Base-by-base conservation (phyloP, 164 flowering plant species). In the Macadamia integrifolia region DNA sequence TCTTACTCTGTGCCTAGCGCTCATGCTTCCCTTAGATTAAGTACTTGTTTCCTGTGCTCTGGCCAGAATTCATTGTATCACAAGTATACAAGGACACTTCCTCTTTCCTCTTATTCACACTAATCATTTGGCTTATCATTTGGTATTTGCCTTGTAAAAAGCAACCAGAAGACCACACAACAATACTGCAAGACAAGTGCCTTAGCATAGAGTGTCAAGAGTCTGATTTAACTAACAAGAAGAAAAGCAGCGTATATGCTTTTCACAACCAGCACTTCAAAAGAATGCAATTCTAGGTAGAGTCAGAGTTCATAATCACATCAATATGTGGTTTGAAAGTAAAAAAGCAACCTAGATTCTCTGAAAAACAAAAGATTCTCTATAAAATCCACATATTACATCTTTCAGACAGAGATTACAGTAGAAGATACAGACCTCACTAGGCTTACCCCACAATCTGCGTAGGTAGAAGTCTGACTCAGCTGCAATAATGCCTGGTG, bases 401-500 rank as follows among this genome's bases (percentile, higher is more conserved):
- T 12, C 8, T 56, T 44, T 67, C 48, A 18, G n/a, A 55, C 30
- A 49, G 31, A 74, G 62, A 62, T 61, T 46, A 30, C 23, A 48
- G 52, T 60, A 35, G 29, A 60, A 64, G 55, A 74, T 18, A 69
- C 80, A 64, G 63, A 94, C 97, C 97, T 94, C 97, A 64, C 73
- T 77, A 32, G 99, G 99, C 29, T 81, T 71, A 64, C 97, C 99
- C 92, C 92, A 92, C 76, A 89, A 79, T 79, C 97, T 90, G 61
- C 88, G 93, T 58, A 78, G 76, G 72, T 88, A 88, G 53, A 82
- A 79, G 65, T 94, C 99, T 58, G 99, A 83, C 69, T 92, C 88
- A 7, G 93, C 76, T 62, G 49, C 79, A 75, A 94, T 62, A 67
- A 94, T 86, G 49, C 89, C 87, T 17, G 97, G 97, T 3, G 99